These are phyloP conservation scores for Aegilops sharonensis DNA, from an alignment of 176 grass and related monocot species.

Conservation along the genomic window DNA sequence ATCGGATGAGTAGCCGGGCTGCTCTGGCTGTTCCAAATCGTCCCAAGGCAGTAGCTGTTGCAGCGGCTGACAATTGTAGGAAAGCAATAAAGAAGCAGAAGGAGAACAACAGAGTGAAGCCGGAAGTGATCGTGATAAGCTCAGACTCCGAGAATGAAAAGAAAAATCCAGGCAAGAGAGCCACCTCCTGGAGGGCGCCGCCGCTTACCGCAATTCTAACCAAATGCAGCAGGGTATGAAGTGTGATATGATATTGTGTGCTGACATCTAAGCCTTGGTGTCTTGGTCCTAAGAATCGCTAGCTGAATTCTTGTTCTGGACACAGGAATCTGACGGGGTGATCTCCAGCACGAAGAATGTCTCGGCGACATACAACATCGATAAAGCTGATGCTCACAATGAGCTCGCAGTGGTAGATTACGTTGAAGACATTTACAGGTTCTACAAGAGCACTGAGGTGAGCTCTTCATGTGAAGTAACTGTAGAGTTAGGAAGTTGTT, in stretches of 20 bases:
- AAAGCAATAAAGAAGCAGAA: conserved; percentile 26
- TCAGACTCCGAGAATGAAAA: conserved; percentile 37
- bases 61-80: neutral
- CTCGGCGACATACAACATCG: conserved; percentile 41
- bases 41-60: conserved; percentile 17
- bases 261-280: neutral
- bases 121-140: conserved; percentile 34
- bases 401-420: conserved; percentile 83
- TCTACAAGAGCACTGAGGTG: conserved; percentile 74
- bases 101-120: conserved; percentile 19
- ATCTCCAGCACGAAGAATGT: conserved; percentile 22
- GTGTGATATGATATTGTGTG: neutral
- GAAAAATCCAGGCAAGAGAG: conserved; percentile 8
- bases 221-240: conserved; percentile 47
- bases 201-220: conserved; percentile 19
- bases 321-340: conserved; percentile 45
- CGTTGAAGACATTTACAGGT: conserved; percentile 71
- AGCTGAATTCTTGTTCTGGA: neutral
- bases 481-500: neutral
- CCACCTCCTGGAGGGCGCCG: conserved; percentile 19
- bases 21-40: conserved; percentile 13
- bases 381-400: conserved; percentile 56
- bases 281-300: neutral
- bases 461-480: conserved; percentile 3
- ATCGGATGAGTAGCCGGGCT: conserved; percentile 22